Percentiles rank a stretch among this genome's conserved stretches.
Conservation (phyloP, 306 rosid genomes). For the Vachellia pachyceras region DNA sequence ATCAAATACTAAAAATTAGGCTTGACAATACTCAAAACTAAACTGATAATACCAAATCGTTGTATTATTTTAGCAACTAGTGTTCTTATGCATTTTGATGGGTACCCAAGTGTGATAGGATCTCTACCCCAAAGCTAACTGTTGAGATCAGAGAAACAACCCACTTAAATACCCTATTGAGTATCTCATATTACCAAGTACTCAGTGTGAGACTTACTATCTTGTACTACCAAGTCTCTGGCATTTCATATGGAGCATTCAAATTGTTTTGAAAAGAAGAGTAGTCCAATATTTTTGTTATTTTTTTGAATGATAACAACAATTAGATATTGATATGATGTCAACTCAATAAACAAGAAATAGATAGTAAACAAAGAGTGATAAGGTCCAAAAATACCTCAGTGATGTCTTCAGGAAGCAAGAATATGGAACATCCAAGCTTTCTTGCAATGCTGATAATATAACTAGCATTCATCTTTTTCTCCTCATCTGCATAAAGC, state of each 20-base stretch:
- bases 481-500: slow-evolving; percentile 74
- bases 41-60: not conserved
- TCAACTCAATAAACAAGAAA: not conserved
- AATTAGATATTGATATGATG: not conserved
- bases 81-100: too few relatives aligned
- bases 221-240: not conserved
- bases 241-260: not conserved
- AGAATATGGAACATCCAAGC: slow-evolving; percentile 96
- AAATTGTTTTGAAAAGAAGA: not conserved
- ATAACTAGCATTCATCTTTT: slow-evolving; percentile 96
- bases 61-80: too few relatives aligned
- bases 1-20: not conserved
- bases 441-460: slow-evolving; percentile 98
- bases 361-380: not conserved
- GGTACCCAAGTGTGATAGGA: too few relatives aligned
- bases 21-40: not conserved
- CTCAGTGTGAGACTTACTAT: too few relatives aligned
- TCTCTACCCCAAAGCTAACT: too few relatives aligned
- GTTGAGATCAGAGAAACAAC: too few relatives aligned
- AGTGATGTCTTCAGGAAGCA: slow-evolving; percentile 96
- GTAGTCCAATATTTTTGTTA: not conserved
- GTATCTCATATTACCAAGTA: too few relatives aligned
- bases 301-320: not conserved
- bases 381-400: slow-evolving; percentile 64
- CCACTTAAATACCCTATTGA: too few relatives aligned